Conservation (phyloP, 2,329 filamentous ascomycete species). For the Scedosporium dehoogii region DNA sequence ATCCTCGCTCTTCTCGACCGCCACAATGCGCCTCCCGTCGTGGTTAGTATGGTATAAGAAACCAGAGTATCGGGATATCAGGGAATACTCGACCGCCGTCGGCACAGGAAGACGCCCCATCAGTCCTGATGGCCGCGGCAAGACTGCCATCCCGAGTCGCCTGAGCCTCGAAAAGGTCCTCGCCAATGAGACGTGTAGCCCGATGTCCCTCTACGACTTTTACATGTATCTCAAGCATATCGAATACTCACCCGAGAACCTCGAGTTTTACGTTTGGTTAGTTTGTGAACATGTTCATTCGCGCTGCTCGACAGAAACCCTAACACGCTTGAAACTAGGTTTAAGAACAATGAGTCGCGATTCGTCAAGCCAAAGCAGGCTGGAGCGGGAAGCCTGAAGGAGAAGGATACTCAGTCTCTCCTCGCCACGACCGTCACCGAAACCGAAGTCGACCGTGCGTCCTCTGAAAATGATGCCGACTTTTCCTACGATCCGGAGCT, state of each 20-base stretch:
- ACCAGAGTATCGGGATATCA: constrained; percentile 37
- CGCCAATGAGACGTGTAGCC: constrained; percentile 37
- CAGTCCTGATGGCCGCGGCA: constrained; percentile 25
- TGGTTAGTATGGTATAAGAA: constrained; percentile 39
- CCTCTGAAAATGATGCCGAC: constrained; percentile 17
- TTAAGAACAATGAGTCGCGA: constrained; percentile 30
- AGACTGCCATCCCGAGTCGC: constrained; percentile 26
- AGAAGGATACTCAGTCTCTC: constrained; percentile 18
- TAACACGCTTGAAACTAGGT: constrained; percentile 20
- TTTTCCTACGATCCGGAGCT: constrained; percentile 22
- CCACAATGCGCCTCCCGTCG: constrained; percentile 13
- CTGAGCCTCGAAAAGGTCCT: constrained; percentile 34
- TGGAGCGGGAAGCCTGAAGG: constrained; percentile 10
- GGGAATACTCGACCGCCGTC: constrained; percentile 29
- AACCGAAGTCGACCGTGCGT: background rate
- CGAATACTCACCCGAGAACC: constrained; percentile 36
- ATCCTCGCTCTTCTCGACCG: background rate
- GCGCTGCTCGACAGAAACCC: background rate
- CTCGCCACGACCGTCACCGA: background rate
- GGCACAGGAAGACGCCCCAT: constrained; percentile 23
- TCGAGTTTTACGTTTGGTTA: constrained; percentile 40
- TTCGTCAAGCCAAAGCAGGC: constrained; percentile 10
- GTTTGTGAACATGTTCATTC: background rate
- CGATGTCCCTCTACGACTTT: constrained; percentile 39
- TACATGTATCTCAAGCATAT: constrained; percentile 42